Evolutionary conservation across 139 green algal genomes (phyloP).

Genomic region (Haematococcus lacustris): DNA sequence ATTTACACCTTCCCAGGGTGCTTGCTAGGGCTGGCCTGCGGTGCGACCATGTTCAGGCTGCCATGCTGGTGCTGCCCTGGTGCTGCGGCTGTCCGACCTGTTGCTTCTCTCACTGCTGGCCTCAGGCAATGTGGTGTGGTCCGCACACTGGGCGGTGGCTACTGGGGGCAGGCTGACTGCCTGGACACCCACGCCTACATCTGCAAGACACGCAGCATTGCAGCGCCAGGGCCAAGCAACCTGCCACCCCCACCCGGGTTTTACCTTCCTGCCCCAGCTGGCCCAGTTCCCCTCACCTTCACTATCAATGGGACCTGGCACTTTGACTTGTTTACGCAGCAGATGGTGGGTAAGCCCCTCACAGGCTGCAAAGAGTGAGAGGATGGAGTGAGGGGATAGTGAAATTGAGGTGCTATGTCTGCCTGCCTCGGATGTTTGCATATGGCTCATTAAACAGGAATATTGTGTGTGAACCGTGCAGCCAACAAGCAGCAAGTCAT

Average conservation of each 20-base stretch:
- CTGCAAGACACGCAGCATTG: background rate
- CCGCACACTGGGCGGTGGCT: background rate
- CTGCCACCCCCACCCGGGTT: background rate
- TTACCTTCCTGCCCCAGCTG: background rate
- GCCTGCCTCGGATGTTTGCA: too few species aligned
- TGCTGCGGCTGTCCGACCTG: background rate
- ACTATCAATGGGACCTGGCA: background rate
- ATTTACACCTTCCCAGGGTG: background rate
- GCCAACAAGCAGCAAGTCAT: too few species aligned
- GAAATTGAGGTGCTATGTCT: too few species aligned
- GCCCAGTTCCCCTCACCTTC: background rate
- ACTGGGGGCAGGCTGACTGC: slow-evolving; percentile 2
- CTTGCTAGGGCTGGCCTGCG: background rate
- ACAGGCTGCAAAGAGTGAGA: too few species aligned
- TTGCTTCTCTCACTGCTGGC: background rate
- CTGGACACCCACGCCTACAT: slow-evolving; percentile 1
- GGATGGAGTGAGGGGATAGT: too few species aligned
- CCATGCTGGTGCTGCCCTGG: background rate
- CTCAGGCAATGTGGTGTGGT: too few species aligned
- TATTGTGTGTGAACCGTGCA: too few species aligned
- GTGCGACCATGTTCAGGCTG: background rate
- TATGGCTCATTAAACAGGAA: too few species aligned
- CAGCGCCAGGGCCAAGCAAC: background rate
- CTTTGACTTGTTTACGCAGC: slow-evolving; percentile 1
- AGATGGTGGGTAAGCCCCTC: slow-evolving; percentile 1